Base-by-base conservation (phyloP, 169 alveolate species). In the Plasmodium vivax region DNA sequence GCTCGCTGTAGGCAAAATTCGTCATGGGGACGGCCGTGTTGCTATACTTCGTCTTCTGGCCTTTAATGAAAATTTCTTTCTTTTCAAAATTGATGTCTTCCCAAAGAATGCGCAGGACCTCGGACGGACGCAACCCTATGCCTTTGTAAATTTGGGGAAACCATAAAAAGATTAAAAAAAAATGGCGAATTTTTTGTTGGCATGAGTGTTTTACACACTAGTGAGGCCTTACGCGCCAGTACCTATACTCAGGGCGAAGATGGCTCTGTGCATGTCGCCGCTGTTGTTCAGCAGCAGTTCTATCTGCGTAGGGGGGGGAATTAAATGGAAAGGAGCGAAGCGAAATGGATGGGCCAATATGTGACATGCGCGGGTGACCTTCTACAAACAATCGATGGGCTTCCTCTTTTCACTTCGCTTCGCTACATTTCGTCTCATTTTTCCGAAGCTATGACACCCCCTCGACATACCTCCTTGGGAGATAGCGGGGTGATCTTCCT, bases 121-220 rank as follows among this genome's bases (percentile, higher is more conserved):
- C 97, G 38, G 95, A 84, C 16, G 97, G 97, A 16, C 97, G 93
- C 34, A 96, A 92, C 23, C 97, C 97, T 23, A 95, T 85, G n/a
- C 97, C 97, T 85, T 51, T 34, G 19, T 85, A 32, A 6, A 38
- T 75, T 54, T 51, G 1, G 82, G 14, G 58, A 75, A 19, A 16
- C 43, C 41, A 82, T 45, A 34, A 5, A 8, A 7, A 27, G 30
- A 9, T 47, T 41, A 41, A 12, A 34, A 51, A 54, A 16, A 16
- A 23, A 32, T 56, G 43, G 34, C 41, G 41, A 34, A 36, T 23
- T 23, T 83, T 34, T 36, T 16, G 16, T 14, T 62, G 12, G 0
- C 9, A 30, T 16, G 27, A 16, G 14, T 54, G 34, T 2, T 30
- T 38, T 54, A 36, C 43, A 7, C 0, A 56, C 12, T 56, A 54